phyloP scores from a whole-genome alignment of 164 flowering plant species.

The Annona cherimola region DNA sequence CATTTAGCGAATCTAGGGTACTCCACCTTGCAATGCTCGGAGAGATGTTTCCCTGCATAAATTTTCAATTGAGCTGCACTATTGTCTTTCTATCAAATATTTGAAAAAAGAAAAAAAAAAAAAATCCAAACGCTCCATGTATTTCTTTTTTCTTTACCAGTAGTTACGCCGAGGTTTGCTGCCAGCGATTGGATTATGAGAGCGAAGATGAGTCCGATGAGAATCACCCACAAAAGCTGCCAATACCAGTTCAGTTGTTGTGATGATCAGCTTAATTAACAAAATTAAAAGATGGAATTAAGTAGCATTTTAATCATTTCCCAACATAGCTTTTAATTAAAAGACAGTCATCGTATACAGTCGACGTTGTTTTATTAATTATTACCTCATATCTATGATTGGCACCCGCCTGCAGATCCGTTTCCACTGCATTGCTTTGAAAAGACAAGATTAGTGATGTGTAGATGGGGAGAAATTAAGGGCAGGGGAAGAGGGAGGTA shows the following conservation, averaged over 20 bases:
- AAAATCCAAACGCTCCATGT: too few relatives aligned
- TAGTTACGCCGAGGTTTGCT: slow-evolving; percentile 83
- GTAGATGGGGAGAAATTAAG: background rate
- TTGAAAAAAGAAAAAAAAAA: too few relatives aligned
- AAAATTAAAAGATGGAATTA: background rate
- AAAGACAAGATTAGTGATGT: background rate
- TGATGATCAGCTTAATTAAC: background rate
- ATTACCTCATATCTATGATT: slow-evolving; percentile 60
- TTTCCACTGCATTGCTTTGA: slow-evolving; percentile 59
- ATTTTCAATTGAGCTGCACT: background rate
- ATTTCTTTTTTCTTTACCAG: slow-evolving; percentile 52
- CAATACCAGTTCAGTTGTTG: background rate
- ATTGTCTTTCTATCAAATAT: too few relatives aligned
- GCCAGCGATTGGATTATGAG: slow-evolving; percentile 83
- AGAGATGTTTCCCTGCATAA: slow-evolving; percentile 17
- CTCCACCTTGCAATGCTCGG: slow-evolving; percentile 19
- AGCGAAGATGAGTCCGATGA: slow-evolving; percentile 70
- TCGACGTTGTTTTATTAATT: background rate
- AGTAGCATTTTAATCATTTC: background rate
- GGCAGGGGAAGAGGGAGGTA: too few relatives aligned
- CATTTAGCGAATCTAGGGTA: slow-evolving; percentile 15
- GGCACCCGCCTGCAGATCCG: slow-evolving; percentile 86
- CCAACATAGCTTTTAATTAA: too few relatives aligned
- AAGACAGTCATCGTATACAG: too few relatives aligned
- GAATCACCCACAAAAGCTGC: slow-evolving; percentile 86